These are phyloP conservation scores for Trichosporon coremiiforme DNA, from an alignment of 1,284 basidiomycete genomes.

Conservation along the genomic window DNA sequence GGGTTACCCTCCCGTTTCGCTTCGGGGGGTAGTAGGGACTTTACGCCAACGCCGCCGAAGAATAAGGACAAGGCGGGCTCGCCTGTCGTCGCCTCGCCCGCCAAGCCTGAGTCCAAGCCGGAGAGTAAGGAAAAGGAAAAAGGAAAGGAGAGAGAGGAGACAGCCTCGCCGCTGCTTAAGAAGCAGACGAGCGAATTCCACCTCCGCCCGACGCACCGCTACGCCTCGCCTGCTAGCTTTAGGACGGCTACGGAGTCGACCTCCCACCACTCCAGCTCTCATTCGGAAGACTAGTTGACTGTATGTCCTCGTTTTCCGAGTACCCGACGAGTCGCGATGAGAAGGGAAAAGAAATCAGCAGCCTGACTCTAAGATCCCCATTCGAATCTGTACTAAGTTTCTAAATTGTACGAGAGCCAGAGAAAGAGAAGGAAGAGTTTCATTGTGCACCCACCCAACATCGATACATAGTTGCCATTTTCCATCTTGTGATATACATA, in stretches of 20 bases:
- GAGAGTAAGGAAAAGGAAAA: background rate
- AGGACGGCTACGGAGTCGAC: background rate
- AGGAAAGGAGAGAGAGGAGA: too few relatives aligned
- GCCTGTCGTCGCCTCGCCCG: background rate
- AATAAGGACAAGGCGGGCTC: background rate
- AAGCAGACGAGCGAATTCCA: constrained; percentile 8
- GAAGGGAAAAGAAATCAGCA: too few relatives aligned
- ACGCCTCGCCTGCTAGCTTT: background rate
- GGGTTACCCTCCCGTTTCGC: background rate
- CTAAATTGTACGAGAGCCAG: background rate
- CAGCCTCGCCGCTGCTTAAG: background rate
- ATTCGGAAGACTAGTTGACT: background rate
- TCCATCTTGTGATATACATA: constrained; percentile 17
- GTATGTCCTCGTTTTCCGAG: background rate
- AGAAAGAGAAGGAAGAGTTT: background rate
- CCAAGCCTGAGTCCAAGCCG: background rate
- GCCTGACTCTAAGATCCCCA: too few relatives aligned
- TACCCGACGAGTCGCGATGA: too few relatives aligned
- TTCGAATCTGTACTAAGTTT: too few relatives aligned
- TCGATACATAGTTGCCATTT: background rate
- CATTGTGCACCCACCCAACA: background rate
- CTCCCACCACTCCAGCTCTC: background rate
- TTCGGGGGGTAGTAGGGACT: background rate
- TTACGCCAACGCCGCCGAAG: constrained; percentile 9
- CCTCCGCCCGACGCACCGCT: constrained; percentile 11